Percentiles rank a stretch among this genome's conserved stretches.
Evolutionary conservation across 2,329 filamentous ascomycete genomes (phyloP).

Genomic region (Xylaria sp.): DNA sequence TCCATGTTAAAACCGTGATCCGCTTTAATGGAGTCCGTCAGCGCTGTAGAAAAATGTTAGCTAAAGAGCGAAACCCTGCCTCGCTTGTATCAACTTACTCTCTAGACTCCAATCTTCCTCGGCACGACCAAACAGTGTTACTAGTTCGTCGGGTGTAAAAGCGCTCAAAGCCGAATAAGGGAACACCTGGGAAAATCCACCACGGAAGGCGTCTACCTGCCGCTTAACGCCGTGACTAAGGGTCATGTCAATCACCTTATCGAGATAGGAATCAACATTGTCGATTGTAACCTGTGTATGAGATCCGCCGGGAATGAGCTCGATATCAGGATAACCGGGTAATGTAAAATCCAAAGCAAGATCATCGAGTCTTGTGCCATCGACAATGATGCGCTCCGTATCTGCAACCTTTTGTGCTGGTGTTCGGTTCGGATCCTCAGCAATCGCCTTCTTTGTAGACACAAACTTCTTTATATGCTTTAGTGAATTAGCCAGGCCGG

Average conservation of each 20-base stretch:
- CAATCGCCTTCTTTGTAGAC: constrained; percentile 79
- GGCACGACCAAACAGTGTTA: constrained; percentile 89
- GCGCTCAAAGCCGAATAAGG: constrained; percentile 90
- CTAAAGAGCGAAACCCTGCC: constrained; percentile 26
- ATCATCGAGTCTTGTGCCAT: constrained; percentile 82
- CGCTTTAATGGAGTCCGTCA: constrained; percentile 98
- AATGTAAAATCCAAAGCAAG: constrained; percentile 92
- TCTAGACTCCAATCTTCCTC: constrained; percentile 98
- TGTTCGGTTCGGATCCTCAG: constrained; percentile 70
- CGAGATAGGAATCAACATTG: constrained; percentile 88
- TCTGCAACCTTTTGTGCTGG: constrained; percentile 73
- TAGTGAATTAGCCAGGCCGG: constrained; percentile 82
- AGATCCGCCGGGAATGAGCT: constrained; percentile 76
- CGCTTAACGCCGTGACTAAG: constrained; percentile 84
- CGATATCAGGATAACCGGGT: constrained; percentile 86
- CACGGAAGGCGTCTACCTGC: constrained; percentile 89
- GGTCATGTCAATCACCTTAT: constrained; percentile 90
- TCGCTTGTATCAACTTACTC: constrained; percentile 64
- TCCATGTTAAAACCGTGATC: constrained; percentile 99
- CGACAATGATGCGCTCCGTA: constrained; percentile 72
- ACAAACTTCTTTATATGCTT: constrained; percentile 88
- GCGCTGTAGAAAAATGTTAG: constrained; percentile 59
- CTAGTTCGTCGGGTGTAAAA: constrained; percentile 93
- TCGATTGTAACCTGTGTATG: constrained; percentile 81
- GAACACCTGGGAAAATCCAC: constrained; percentile 94